A percentile compares a stretch with the other conserved stretches of the same genome.
Evolutionary conservation across 495 filamentous ascomycete genomes (phyloP).

Genomic region (Pyronema domesticum): DNA sequence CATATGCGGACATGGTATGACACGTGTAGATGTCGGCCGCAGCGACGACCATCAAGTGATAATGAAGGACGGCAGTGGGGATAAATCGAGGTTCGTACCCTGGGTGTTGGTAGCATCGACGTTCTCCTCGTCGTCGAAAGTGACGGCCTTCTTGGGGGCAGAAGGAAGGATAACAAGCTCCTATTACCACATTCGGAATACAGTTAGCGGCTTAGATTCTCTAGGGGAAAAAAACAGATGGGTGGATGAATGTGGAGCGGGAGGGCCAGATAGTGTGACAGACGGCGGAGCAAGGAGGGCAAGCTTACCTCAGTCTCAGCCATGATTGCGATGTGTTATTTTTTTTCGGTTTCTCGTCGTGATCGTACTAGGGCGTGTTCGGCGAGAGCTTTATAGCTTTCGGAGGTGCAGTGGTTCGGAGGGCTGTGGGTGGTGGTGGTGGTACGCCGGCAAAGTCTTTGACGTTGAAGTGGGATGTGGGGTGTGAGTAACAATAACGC

Average conservation of each 20-base stretch:
- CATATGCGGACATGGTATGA: background rate
- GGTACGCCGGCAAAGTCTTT: background rate
- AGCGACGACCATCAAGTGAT: background rate
- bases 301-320: constrained; percentile 19
- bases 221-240: background rate
- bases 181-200: background rate
- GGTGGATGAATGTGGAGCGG: background rate
- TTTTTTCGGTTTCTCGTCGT: background rate
- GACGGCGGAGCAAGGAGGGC: background rate
- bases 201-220: background rate
- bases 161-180: constrained; percentile 5
- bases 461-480: background rate
- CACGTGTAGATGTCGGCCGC: background rate
- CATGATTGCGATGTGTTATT: constrained; percentile 13
- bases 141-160: constrained; percentile 12
- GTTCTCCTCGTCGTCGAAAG: constrained; percentile 10
- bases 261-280: background rate
- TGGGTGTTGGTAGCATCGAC: too few relatives aligned
- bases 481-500: background rate
- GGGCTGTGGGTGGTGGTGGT: background rate
- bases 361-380: background rate
- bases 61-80: too few relatives aligned
- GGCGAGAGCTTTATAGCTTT: background rate
- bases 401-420: background rate
- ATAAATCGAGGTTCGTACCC: too few relatives aligned